Percentiles rank a stretch among this genome's conserved stretches.
These are phyloP conservation scores for Cyberlindnera meyerae DNA, from an alignment of 805 yeast genomes.

Conservation along the genomic window DNA sequence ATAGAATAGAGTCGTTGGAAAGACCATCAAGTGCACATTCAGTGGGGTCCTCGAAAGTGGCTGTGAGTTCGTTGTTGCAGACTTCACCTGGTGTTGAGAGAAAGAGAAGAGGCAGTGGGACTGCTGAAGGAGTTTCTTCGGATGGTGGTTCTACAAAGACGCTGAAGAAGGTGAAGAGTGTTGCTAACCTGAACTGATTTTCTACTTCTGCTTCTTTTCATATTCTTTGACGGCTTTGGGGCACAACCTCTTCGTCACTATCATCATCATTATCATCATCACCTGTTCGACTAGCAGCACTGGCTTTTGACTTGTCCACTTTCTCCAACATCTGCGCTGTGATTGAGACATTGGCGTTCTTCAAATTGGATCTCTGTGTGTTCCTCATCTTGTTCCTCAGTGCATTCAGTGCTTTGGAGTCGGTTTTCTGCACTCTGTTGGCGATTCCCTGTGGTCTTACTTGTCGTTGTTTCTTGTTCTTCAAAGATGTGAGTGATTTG, in stretches of 20 bases:
- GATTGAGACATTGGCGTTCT: neutral
- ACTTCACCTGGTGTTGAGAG: slow-evolving; percentile 12
- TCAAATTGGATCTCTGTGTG: slow-evolving; percentile 9
- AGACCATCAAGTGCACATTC: neutral
- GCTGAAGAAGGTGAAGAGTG: slow-evolving; percentile 9
- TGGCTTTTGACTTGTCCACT: neutral
- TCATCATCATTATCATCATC: slow-evolving; percentile 12
- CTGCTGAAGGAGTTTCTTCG: slow-evolving; percentile 4
- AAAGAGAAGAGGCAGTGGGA: slow-evolving; percentile 2
- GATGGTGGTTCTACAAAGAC: neutral
- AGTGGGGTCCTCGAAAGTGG: slow-evolving; percentile 6
- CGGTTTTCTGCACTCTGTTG: slow-evolving; percentile 6
- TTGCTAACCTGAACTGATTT: slow-evolving; percentile 3
- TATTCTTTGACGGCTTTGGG: slow-evolving; percentile 21
- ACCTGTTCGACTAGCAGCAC: too few relatives aligned
- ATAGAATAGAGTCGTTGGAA: too few relatives aligned
- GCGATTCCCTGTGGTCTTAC: slow-evolving; percentile 3
- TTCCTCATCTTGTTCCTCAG: slow-evolving; percentile 23
- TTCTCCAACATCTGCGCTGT: slow-evolving; percentile 6
- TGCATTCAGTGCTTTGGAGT: slow-evolving; percentile 23
- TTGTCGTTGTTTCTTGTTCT: slow-evolving; percentile 12
- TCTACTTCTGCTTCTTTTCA: too few relatives aligned
- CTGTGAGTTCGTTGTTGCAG: slow-evolving; percentile 22
- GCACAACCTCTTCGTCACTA: slow-evolving; percentile 19
- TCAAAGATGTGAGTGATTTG: slow-evolving; percentile 16